Percentiles rank a stretch among this genome's conserved stretches.
Evolutionary conservation across 1,284 basidiomycete genomes (phyloP).

Genomic region (Inonotus obliquus): DNA sequence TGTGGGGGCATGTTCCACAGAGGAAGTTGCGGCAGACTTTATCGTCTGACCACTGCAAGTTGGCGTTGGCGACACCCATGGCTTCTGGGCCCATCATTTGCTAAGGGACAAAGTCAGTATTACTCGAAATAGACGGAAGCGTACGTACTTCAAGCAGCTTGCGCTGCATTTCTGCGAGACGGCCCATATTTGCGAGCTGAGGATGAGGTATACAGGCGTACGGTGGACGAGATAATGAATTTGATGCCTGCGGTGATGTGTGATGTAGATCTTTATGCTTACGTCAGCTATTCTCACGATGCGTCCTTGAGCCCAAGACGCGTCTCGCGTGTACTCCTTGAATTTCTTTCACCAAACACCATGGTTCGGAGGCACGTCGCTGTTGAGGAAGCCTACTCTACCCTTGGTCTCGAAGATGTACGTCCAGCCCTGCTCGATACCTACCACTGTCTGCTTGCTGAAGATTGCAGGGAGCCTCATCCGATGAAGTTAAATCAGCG

Average conservation of each 20-base stretch:
- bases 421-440: conserved; percentile 10
- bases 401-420: conserved; percentile 59
- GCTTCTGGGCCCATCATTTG: conserved; percentile 99
- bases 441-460: neutral
- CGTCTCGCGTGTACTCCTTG: neutral
- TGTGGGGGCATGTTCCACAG: conserved; percentile 96
- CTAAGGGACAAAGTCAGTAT: conserved; percentile 35
- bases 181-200: conserved; percentile 50
- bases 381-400: conserved; percentile 46
- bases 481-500: conserved; percentile 58
- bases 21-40: conserved; percentile 99
- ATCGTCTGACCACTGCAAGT: conserved; percentile 93
- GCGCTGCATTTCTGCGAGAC: conserved; percentile 87
- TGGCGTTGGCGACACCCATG: conserved; percentile 90
- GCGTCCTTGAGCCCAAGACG: neutral
- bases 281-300: neutral
- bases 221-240: neutral
- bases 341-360: conserved; percentile 12
- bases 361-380: conserved; percentile 36
- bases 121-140: conserved; percentile 7
- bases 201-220: neutral
- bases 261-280: neutral
- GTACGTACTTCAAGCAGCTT: conserved; percentile 80
- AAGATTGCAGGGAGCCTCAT: conserved; percentile 46
- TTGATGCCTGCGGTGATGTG: too few species aligned